phyloP scores from a whole-genome alignment of 2,329 filamentous ascomycete species.

The Cladosporium sp. region DNA sequence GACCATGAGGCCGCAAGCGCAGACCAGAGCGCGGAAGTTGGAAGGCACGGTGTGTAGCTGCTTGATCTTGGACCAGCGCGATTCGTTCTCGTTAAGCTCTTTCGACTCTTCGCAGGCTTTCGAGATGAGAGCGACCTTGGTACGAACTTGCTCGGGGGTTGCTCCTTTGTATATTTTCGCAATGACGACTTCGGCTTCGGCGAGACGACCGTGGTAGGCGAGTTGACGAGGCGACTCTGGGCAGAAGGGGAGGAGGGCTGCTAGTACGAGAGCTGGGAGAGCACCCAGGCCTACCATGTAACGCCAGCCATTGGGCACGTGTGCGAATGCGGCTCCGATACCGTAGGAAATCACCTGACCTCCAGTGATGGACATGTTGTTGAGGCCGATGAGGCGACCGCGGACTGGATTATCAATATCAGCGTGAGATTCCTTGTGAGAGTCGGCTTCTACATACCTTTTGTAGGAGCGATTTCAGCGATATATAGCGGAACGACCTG shows the following conservation, averaged over 20 bases:
- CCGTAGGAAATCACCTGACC: constrained; percentile 39
- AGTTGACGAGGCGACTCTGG: constrained; percentile 42
- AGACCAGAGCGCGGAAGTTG: constrained; percentile 49
- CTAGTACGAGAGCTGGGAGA: constrained; percentile 39
- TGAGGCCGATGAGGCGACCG: constrained; percentile 38
- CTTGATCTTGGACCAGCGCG: constrained; percentile 34
- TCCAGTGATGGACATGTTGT: constrained; percentile 32
- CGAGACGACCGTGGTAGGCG: constrained; percentile 38
- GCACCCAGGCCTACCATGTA: constrained; percentile 40
- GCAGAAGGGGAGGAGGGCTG: constrained; percentile 36
- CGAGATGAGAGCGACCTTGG: constrained; percentile 28
- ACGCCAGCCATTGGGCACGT: constrained; percentile 36
- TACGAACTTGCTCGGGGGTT: constrained; percentile 24
- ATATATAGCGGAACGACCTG: constrained; percentile 63
- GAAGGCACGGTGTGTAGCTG: constrained; percentile 55
- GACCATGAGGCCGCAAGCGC: constrained; percentile 75
- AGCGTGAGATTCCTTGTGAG: background rate
- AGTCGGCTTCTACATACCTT: constrained; percentile 25
- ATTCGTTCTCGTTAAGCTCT: constrained; percentile 29
- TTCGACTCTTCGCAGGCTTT: constrained; percentile 38
- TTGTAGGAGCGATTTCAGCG: constrained; percentile 58
- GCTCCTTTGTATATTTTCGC: constrained; percentile 38
- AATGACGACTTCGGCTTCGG: constrained; percentile 38
- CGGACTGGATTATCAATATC: constrained; percentile 41
- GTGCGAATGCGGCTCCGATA: constrained; percentile 37